Conservation (phyloP, 345 rosid genomes). For the Abelmoschus esculentus region DNA sequence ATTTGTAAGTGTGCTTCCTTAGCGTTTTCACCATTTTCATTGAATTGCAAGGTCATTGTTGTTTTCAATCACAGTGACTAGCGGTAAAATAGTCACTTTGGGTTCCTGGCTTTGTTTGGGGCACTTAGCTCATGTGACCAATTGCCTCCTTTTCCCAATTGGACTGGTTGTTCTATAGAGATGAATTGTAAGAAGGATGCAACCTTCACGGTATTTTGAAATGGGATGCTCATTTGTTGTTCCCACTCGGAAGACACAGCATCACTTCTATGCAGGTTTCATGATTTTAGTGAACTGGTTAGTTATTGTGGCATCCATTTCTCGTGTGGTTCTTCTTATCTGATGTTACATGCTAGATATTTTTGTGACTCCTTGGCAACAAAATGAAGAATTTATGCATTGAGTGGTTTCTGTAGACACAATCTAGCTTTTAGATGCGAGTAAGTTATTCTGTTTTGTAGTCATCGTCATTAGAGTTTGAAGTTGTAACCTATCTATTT, state of each 20-base stretch:
- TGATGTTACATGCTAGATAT: not conserved
- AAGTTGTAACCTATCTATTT: not conserved
- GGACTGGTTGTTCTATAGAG: not conserved
- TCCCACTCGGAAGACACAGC: not conserved
- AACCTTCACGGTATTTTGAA: not conserved
- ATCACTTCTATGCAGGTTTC: not conserved
- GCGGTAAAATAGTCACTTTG: not conserved
- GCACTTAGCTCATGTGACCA: conserved; percentile 7
- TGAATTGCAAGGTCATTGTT: conserved; percentile 5
- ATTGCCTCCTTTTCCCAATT: not conserved
- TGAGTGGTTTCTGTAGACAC: not conserved
- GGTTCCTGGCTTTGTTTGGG: not conserved
- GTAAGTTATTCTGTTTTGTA: conserved; percentile 5
- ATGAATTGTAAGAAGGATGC: not conserved
- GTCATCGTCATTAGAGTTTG: not conserved
- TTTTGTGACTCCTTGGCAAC: not conserved
- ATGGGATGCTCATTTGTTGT: not conserved
- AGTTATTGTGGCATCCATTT: conserved; percentile 8
- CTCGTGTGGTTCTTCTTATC: not conserved
- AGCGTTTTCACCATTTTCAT: not conserved
- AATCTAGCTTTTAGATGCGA: not conserved
- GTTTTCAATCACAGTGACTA: not conserved
- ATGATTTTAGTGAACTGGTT: conserved; percentile 6
- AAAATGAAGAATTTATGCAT: not conserved
- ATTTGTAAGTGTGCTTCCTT: not conserved